Evolutionary conservation across 495 filamentous ascomycete genomes (phyloP).

Genomic region (Tuber calosporum): DNA sequence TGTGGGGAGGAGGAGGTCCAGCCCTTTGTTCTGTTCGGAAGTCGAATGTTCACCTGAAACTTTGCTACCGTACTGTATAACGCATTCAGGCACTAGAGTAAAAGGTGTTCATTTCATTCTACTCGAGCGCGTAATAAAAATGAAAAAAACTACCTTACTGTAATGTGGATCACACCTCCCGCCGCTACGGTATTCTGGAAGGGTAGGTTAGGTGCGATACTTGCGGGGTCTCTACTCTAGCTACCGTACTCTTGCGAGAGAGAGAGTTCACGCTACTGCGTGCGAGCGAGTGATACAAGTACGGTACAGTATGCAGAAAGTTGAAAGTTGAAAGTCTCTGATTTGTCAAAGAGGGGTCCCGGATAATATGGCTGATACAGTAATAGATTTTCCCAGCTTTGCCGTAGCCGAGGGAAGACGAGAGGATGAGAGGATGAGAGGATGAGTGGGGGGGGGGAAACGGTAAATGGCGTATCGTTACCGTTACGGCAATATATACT

Average conservation of each 20-base stretch:
- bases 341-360: background rate
- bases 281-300: background rate
- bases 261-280: background rate
- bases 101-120: background rate
- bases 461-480: background rate
- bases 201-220: background rate
- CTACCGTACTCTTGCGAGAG: background rate
- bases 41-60: background rate
- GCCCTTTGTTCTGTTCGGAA: background rate
- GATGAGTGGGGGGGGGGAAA: background rate
- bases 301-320: too few relatives aligned
- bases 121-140: background rate
- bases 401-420: background rate
- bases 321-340: background rate
- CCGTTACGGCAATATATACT: background rate
- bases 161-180: background rate
- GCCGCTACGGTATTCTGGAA: background rate
- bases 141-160: too few relatives aligned
- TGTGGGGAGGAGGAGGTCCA: background rate
- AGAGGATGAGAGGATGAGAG: too few relatives aligned
- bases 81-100: background rate
- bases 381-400: background rate
- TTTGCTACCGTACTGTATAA: background rate
- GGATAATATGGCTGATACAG: background rate
- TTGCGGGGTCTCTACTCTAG: background rate